Evolutionary conservation across 2,329 filamentous ascomycete species (phyloP), one percentile per base, ranked within the genome.

Genomic region (Stemphylium lycopersici): DNA sequence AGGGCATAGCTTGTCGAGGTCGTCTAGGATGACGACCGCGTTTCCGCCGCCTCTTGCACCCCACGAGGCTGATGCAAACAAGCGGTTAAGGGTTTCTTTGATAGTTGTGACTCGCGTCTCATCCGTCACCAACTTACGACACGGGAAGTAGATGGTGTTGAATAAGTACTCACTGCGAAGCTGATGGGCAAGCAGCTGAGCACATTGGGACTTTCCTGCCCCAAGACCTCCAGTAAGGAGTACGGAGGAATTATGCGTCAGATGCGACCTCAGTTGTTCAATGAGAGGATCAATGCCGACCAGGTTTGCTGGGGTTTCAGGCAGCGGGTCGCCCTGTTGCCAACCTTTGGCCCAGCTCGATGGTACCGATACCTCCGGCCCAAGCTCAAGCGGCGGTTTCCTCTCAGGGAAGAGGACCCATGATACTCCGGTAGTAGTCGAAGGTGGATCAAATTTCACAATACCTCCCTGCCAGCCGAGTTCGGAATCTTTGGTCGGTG

Each of bases 11-110:
- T 91, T 91, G 75, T 99, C 95, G 6, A 99, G 78, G 68, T 99
- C 95, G 69, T 99, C 95, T 1, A 99, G 80, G 43, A 99, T 86
- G 16, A 99, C 90, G 2, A 98, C 73, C 0, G 93, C 85, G 58
- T 86, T 88, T 4, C 95, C 95, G 18, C 92, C 93, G 0, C 95
- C 82, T 55, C 93, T 84, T 32, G 93, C 91, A 33, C 91, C 92
- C 95, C 95, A 99, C 37, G 90, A 89, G 3, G 95, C 95, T 16
- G 86, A 84, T 81, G 95, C 91, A 72, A 99, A 98, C 2, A 96
- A 77, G 13, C 91, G 85, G 45, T 85, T 88, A 4, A 99, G 77
- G 0, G 87, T 95, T 68, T 98, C 93, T 69, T 96, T 97, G 76
- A 99, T 91, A 0, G 90, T 91, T 2, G 91, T 90, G 12, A 97